A percentile compares a stretch with the other conserved stretches of the same genome.
These are phyloP conservation scores for Camellia lanceoleosa DNA, from an alignment of 148 eudicot genomes.

Conservation along the genomic window DNA sequence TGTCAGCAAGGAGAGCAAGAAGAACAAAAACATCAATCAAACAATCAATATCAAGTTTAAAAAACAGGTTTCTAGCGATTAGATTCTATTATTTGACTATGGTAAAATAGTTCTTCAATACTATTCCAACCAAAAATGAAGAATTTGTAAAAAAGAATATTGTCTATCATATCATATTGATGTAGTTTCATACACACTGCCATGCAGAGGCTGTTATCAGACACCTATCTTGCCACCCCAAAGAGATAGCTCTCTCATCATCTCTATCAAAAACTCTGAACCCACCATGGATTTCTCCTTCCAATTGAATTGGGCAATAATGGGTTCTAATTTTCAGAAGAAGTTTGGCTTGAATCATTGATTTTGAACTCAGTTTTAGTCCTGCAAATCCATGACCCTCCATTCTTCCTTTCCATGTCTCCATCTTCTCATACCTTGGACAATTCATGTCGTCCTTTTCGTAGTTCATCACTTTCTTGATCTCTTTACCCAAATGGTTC, in stretches of 20 bases:
- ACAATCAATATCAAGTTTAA: background rate
- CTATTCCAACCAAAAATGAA: background rate
- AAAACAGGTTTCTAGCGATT: background rate
- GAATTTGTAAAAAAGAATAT: background rate
- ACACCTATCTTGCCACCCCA: constrained; percentile 71
- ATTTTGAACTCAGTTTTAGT: constrained; percentile 50
- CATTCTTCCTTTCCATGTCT: constrained; percentile 72
- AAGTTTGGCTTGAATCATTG: constrained; percentile 64
- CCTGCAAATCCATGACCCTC: constrained; percentile 55
- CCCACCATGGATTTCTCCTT: constrained; percentile 49
- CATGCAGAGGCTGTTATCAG: constrained; percentile 64
- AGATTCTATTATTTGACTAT: background rate
- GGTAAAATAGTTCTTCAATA: background rate
- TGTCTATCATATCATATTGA: background rate
- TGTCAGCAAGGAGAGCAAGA: background rate
- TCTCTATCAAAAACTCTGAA: constrained; percentile 54
- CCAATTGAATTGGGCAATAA: constrained; percentile 40
- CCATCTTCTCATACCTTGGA: constrained; percentile 49
- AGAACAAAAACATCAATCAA: background rate
- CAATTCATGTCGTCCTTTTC: constrained; percentile 22
- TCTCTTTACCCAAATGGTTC: constrained; percentile 62
- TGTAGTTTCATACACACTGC: constrained; percentile 27
- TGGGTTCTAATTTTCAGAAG: constrained; percentile 59
- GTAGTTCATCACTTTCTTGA: constrained; percentile 43
- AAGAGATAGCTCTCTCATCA: constrained; percentile 46